Conservation (phyloP, 2,329 filamentous ascomycete species). For the Alternaria conjuncta region DNA sequence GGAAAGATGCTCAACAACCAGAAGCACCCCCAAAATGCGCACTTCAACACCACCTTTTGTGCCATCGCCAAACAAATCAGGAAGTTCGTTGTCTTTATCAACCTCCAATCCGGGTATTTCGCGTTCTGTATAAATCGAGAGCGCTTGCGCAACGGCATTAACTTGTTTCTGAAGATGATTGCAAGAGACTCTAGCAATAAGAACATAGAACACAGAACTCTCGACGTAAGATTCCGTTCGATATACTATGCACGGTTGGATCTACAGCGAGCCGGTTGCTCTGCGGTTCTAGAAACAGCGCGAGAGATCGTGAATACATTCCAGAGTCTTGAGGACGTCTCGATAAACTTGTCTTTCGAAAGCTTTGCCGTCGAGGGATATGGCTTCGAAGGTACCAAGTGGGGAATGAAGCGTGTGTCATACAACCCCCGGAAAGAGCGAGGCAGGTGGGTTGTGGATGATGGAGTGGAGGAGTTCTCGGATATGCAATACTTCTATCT, state of each 20-base stretch:
- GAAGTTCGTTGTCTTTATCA: not conserved
- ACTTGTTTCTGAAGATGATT: not conserved
- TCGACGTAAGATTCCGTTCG: not conserved
- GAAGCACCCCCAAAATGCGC: not conserved
- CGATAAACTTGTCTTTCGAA: not conserved
- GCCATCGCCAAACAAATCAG: not conserved
- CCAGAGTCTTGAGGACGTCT: not conserved
- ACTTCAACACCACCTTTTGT: not conserved
- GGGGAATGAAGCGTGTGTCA: not conserved
- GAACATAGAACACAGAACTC: not conserved
- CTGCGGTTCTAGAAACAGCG: not conserved
- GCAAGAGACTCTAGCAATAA: not conserved
- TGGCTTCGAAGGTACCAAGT: not conserved
- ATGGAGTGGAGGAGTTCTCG: not conserved
- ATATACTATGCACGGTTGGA: not conserved
- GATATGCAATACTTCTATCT: no score
- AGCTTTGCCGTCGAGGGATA: not conserved
- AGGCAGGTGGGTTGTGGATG: not conserved
- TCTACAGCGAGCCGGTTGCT: accelerated
- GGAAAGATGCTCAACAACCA: not conserved
- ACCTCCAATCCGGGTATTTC: not conserved
- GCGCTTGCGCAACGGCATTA: not conserved
- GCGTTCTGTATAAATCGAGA: no score
- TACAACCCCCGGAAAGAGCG: not conserved
- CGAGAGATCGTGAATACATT: not conserved